Percentiles rank a stretch among this genome's conserved stretches.
These are phyloP conservation scores for Beauveria bassiana DNA, from an alignment of 2,329 filamentous ascomycete species.

Conservation along the genomic window DNA sequence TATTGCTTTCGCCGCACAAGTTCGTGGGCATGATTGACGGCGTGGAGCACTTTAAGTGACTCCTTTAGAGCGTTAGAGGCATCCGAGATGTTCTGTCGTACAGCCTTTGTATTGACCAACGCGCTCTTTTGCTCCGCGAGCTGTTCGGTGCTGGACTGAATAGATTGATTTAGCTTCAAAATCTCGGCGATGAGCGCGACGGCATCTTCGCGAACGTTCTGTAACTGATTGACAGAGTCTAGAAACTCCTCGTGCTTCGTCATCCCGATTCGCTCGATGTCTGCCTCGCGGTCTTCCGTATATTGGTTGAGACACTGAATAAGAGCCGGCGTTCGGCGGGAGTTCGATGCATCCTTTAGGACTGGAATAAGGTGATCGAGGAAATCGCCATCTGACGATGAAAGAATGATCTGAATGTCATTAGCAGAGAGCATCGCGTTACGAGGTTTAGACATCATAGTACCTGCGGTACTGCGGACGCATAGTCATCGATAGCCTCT, in stretches of 20 bases:
- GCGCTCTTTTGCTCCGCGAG: slow-evolving; percentile 91
- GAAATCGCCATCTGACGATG: slow-evolving; percentile 86
- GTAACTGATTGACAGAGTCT: slow-evolving; percentile 86
- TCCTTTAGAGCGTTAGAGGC: slow-evolving; percentile 82
- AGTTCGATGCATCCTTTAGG: slow-evolving; percentile 78
- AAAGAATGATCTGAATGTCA: slow-evolving; percentile 70
- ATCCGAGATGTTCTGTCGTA: slow-evolving; percentile 93
- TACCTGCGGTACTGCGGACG: slow-evolving; percentile 39
- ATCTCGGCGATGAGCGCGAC: slow-evolving; percentile 86
- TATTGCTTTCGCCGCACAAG: slow-evolving; percentile 88
- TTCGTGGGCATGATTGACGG: slow-evolving; percentile 92
- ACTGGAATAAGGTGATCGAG: slow-evolving; percentile 92
- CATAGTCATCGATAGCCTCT: slow-evolving; percentile 39
- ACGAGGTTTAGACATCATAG: slow-evolving; percentile 16
- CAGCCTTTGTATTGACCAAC: slow-evolving; percentile 82
- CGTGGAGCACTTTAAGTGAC: slow-evolving; percentile 82
- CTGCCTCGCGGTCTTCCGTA: slow-evolving; percentile 75
- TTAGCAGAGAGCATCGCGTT: slow-evolving; percentile 12
- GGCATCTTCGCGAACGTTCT: slow-evolving; percentile 83
- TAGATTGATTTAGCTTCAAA: slow-evolving; percentile 84
- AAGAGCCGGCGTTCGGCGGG: slow-evolving; percentile 64
- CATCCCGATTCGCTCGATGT: slow-evolving; percentile 91
- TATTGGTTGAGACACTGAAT: slow-evolving; percentile 66
- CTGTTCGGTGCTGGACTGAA: slow-evolving; percentile 90
- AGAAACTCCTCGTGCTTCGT: slow-evolving; percentile 97